Evolutionary conservation across 1,284 basidiomycete species (phyloP).

Genomic region (Heliocybe sulcata): DNA sequence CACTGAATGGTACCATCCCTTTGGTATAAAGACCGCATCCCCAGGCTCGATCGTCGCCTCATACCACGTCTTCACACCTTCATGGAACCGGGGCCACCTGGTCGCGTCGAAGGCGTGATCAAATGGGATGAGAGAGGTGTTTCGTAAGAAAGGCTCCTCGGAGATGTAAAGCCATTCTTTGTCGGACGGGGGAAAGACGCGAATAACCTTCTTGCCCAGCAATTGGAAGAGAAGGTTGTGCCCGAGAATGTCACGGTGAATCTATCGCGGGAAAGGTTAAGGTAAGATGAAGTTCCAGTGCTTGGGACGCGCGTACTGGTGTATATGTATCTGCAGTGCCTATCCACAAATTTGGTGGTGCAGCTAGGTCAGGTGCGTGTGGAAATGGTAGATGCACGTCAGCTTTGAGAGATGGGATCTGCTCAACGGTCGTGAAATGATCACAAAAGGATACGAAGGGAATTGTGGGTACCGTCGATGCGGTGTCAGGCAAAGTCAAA

Average conservation of each 20-base stretch:
- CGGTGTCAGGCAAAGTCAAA: no score
- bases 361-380: not conserved
- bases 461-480: no score
- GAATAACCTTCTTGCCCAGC: not conserved
- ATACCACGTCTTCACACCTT: not conserved
- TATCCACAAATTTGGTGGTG: not conserved
- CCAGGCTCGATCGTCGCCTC: slow-evolving; percentile 1
- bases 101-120: not conserved
- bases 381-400: not conserved
- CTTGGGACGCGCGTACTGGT: not conserved
- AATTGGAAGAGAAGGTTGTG: slow-evolving; percentile 3
- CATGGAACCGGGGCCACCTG: not conserved
- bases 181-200: slow-evolving; percentile 1
- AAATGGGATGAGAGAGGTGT: slow-evolving; percentile 2
- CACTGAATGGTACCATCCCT: slow-evolving; percentile 4
- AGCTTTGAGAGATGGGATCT: not conserved
- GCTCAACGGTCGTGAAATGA: not conserved
- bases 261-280: not conserved
- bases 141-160: not conserved
- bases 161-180: not conserved
- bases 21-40: slow-evolving; percentile 1
- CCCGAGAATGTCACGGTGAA: slow-evolving; percentile 1
- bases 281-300: not conserved
- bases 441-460: not conserved
- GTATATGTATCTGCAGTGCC: slow-evolving; percentile 1